Evolutionary conservation across 2,329 filamentous ascomycete genomes (phyloP).

Genomic region (Raffaelea deltoideospora): DNA sequence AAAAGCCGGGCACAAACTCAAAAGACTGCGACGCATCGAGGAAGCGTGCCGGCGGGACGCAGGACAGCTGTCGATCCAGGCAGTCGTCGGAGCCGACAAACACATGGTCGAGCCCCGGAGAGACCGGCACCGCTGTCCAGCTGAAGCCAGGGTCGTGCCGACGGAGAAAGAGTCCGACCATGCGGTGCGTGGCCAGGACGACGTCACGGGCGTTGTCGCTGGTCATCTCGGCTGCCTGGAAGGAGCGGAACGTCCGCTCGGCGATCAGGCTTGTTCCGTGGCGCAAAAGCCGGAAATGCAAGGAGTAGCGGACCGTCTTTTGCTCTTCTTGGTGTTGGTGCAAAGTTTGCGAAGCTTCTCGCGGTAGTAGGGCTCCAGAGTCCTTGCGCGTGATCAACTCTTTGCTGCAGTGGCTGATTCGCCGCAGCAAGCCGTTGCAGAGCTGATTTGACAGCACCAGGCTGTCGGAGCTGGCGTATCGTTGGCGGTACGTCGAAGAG

Average conservation of each 20-base stretch:
- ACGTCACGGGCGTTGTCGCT: constrained; percentile 28
- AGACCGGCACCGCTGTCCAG: constrained; percentile 26
- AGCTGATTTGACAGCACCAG: constrained; percentile 30
- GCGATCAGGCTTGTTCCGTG: constrained; percentile 24
- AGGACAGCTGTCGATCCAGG: constrained; percentile 28
- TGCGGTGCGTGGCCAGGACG: constrained; percentile 31
- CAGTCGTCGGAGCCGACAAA: constrained; percentile 26
- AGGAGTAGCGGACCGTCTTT: constrained; percentile 32
- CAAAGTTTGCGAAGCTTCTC: too few species aligned
- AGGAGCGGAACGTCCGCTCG: constrained; percentile 31
- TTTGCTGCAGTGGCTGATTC: constrained; percentile 33
- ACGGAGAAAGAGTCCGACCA: constrained; percentile 33
- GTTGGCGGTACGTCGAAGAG: constrained; percentile 20
- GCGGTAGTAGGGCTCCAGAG: constrained; percentile 27
- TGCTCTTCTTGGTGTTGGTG: constrained; percentile 10
- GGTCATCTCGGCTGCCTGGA: constrained; percentile 31
- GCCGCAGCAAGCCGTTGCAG: constrained; percentile 31
- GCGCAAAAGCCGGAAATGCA: constrained; percentile 29
- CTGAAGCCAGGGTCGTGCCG: constrained; percentile 33
- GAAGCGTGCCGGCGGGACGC: constrained; percentile 29
- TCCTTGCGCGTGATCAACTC: constrained; percentile 40
- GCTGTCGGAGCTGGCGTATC: constrained; percentile 29
- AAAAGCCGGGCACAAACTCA: constrained; percentile 33
- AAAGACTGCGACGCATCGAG: constrained; percentile 28
- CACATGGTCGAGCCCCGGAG: constrained; percentile 20